Evolutionary conservation across 495 filamentous ascomycete species (phyloP), one percentile per base, ranked within the genome.

Genomic region (Rusavskia elegans): DNA sequence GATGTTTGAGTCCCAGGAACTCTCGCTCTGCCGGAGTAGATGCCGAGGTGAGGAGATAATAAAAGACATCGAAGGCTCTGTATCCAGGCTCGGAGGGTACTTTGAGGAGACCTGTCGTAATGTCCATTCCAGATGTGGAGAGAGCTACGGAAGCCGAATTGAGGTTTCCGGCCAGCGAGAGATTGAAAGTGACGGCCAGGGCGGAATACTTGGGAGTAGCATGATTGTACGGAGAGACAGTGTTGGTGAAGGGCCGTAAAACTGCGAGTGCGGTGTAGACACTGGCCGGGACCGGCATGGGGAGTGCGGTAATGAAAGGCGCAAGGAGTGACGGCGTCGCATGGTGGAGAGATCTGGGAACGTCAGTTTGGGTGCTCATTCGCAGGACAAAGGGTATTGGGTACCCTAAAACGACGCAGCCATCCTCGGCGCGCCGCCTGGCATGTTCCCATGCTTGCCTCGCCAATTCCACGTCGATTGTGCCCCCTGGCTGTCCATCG

Each of bases 51-150:
- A 95, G 73, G 3, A 98, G 79, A 57, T 96, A 97, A 68, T 98
- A 98, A 65, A 97, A 98, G 27, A 89, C 93, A 62, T 98, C 89
- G 59, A 97, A 98, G n/a, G 90, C 92, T 53, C 92, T 81, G 62
- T 85, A 88, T 20, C 93, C 92, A 7, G 79, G 53, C 61, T 94
- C 80, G 0, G 78, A 64, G 0, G 92, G 86, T 25, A 97, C 77
- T 37, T 87, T 79, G 27, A 97, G 73, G 21, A 98, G 72, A 21
- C 92, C 92, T 53, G 80, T 79, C 11, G 72, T 65, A 8, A 89
- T 89, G 64, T 97, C 86, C 54, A 97, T 84, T 20, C 92, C 92
- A 23, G 87, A 84, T 14, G 85, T 83, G 1, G 90, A 92, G 10
- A 97, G 68, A 8, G 87, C 79, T 41, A 96, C 67, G 19, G 81